A percentile compares a stretch with the other conserved stretches of the same genome.
Conservation (phyloP, 2,329 filamentous ascomycete species). For the Trichoderma polysporum region DNA sequence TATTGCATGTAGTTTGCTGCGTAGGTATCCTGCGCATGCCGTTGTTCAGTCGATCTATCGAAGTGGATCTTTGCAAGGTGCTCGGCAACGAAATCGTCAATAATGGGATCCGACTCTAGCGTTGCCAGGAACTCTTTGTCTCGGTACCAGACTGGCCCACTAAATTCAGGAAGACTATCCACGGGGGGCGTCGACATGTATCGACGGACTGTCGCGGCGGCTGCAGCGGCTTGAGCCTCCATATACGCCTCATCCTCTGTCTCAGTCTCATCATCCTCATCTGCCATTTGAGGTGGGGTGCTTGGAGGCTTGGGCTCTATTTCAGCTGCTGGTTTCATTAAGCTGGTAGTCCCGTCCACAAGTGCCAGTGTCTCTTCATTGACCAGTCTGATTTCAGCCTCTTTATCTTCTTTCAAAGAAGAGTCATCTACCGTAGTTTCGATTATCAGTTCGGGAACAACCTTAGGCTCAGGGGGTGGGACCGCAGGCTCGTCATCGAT, state of each 20-base stretch:
- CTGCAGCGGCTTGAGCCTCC: conserved; percentile 45
- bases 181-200: conserved; percentile 55
- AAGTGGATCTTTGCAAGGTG: conserved; percentile 45
- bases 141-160: conserved; percentile 48
- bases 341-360: conserved; percentile 7
- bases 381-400: neutral
- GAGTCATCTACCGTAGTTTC: neutral
- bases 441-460: neutral
- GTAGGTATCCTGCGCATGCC: conserved; percentile 43
- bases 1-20: conserved; percentile 51
- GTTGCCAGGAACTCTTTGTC: conserved; percentile 47
- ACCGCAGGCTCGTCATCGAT: conserved; percentile 30
- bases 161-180: conserved; percentile 52
- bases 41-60: conserved; percentile 40
- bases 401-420: neutral
- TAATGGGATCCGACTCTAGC: conserved; percentile 39
- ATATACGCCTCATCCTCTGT: conserved; percentile 54
- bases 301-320: conserved; percentile 40
- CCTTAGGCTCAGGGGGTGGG: neutral
- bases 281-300: conserved; percentile 50
- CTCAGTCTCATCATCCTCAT: conserved; percentile 55
- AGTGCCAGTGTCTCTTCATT: neutral
- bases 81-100: conserved; percentile 48
- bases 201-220: conserved; percentile 35
- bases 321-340: conserved; percentile 33